These are phyloP conservation scores for Malus domestica DNA, from an alignment of 306 rosid species.

Conservation along the genomic window DNA sequence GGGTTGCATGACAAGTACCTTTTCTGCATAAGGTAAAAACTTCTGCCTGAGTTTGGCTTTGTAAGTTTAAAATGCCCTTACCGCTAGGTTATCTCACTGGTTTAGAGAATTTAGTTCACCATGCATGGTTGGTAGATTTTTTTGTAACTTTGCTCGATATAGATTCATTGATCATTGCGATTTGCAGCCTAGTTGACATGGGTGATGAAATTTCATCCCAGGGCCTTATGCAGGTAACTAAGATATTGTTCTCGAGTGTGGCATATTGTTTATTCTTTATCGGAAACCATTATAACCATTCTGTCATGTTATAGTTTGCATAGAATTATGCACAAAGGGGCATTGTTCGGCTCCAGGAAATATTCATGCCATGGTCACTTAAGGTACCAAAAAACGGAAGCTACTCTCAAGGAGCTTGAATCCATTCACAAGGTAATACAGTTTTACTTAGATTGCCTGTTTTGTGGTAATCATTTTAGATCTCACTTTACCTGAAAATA, in stretches of 20 bases:
- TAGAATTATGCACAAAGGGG: slow-evolving; percentile 68
- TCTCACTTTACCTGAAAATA: background rate
- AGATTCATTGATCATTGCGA: slow-evolving; percentile 14
- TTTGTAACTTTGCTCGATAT: background rate
- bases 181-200: slow-evolving; percentile 90
- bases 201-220: slow-evolving; percentile 73
- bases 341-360: slow-evolving; percentile 77
- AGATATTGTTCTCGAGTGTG: slow-evolving; percentile 4
- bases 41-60: background rate
- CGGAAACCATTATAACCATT: slow-evolving; percentile 2
- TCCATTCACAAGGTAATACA: slow-evolving; percentile 78
- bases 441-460: background rate
- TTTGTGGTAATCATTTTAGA: background rate
- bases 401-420: slow-evolving; percentile 82
- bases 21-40: slow-evolving; percentile 68
- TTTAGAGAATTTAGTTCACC: slow-evolving; percentile 8
- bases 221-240: slow-evolving; percentile 74
- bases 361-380: slow-evolving; percentile 77
- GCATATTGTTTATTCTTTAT: slow-evolving; percentile 12
- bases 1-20: slow-evolving; percentile 76
- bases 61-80: background rate
- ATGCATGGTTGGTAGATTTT: slow-evolving; percentile 9
- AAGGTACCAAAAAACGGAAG: slow-evolving; percentile 62
- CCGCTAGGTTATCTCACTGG: background rate
- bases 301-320: slow-evolving; percentile 54